Conservation (phyloP, 352 stramenopile genomes). For the Pythium insidiosum region DNA sequence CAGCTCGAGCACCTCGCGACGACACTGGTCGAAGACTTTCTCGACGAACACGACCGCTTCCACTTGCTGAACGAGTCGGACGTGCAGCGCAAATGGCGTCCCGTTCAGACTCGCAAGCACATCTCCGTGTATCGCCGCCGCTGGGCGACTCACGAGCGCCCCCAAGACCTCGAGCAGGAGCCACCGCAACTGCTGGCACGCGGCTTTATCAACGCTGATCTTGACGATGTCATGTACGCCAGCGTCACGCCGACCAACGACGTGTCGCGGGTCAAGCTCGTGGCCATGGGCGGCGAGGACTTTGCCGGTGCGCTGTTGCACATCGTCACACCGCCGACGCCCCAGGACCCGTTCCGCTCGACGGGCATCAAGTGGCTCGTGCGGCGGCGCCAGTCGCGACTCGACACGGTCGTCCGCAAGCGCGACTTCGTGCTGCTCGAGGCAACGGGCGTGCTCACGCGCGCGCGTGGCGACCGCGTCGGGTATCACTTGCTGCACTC, state of each 20-base stretch:
- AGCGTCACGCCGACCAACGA: constrained; percentile 11
- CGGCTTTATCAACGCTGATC: constrained; percentile 7
- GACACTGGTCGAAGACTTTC: constrained; percentile 12
- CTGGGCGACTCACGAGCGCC: neutral
- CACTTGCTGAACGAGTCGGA: constrained; percentile 9
- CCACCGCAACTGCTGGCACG: constrained; percentile 9
- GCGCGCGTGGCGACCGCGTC: constrained; percentile 11
- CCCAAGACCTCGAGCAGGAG: neutral
- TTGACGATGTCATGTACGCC: constrained; percentile 17
- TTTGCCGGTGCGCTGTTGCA: constrained; percentile 14
- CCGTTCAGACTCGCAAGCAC: neutral
- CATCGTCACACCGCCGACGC: constrained; percentile 5
- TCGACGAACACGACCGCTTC: constrained; percentile 11
- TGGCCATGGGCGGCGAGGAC: constrained; percentile 2
- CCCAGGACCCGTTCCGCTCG: constrained; percentile 10
- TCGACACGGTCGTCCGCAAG: constrained; percentile 8
- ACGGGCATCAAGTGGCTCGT: constrained; percentile 19
- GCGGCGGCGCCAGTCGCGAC: neutral
- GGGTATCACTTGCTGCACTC: constrained; percentile 17
- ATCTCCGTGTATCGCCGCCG: constrained; percentile 7
- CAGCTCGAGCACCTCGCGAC: constrained; percentile 11
- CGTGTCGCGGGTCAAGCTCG: constrained; percentile 16
- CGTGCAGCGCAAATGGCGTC: constrained; percentile 2
- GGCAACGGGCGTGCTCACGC: constrained; percentile 9
- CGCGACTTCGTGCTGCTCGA: constrained; percentile 19